Conservation (phyloP, 805 yeast genomes). For the Saturnispora diversa region DNA sequence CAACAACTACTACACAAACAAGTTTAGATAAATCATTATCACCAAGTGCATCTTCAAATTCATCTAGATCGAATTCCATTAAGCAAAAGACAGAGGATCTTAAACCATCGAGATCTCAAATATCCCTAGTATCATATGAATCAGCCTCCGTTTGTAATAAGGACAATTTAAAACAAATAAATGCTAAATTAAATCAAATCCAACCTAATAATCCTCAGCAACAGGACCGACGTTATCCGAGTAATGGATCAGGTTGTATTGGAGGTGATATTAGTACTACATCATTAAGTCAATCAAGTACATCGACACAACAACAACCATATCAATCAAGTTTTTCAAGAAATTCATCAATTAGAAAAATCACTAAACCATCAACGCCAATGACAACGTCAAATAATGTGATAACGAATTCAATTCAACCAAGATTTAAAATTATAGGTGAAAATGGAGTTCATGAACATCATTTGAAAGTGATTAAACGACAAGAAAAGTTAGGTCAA, state of each 20-base stretch:
- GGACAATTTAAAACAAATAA: constrained; percentile 3
- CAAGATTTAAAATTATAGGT: constrained; percentile 5
- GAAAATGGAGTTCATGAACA: constrained; percentile 73
- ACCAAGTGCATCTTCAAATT: constrained; percentile 4
- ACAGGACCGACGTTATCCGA: too few species aligned
- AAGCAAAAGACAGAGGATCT: background rate
- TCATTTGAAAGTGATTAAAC: constrained; percentile 60
- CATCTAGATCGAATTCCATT: constrained; percentile 5
- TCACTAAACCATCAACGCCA: background rate
- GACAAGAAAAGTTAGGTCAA: constrained; percentile 68
- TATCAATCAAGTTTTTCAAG: constrained; percentile 3
- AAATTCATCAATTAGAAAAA: constrained; percentile 4
- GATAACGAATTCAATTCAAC: background rate
- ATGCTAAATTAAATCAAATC: constrained; percentile 5
- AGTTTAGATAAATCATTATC: background rate
- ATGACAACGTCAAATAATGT: too few species aligned
- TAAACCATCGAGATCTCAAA: background rate
- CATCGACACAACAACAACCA: background rate
- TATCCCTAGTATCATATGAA: background rate
- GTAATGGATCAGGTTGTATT: too few species aligned
- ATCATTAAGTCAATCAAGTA: too few species aligned
- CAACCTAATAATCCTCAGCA: constrained; percentile 1
- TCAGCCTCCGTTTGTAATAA: background rate
- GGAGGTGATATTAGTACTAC: too few species aligned
- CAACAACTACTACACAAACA: background rate